Conservation (phyloP, 2,329 filamentous ascomycete species). For the Fonsecaea erecta region DNA sequence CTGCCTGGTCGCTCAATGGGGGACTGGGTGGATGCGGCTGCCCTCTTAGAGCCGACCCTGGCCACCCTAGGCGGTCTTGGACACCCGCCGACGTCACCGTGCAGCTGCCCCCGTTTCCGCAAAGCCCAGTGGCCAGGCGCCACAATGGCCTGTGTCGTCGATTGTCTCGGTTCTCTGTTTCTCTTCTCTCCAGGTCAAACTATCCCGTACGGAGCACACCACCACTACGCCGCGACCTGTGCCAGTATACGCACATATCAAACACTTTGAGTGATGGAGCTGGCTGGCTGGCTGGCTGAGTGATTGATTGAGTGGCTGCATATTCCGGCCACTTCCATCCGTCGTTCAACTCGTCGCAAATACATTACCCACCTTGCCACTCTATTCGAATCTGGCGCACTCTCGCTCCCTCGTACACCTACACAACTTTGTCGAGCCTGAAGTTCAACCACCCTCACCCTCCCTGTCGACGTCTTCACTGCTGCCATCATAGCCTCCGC, state of each 20-base stretch:
- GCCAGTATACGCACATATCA: neutral
- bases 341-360: neutral
- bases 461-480: neutral
- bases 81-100: constrained; percentile 1
- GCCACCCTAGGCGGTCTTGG: neutral
- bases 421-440: neutral
- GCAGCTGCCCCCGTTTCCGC: neutral
- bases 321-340: neutral
- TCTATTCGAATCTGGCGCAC: neutral
- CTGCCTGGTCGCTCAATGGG: neutral
- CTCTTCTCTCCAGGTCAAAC: neutral
- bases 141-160: constrained; percentile 3
- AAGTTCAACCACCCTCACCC: neutral
- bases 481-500: neutral
- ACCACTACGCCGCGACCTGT: neutral
- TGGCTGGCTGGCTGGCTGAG: neutral
- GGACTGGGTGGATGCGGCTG: neutral
- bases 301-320: neutral
- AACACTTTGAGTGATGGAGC: neutral
- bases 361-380: neutral
- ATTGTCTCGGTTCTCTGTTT: constrained; percentile 6
- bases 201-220: neutral
- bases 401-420: neutral
- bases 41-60: neutral
- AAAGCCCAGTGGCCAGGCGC: constrained; percentile 9